A percentile compares a stretch with the other conserved stretches of the same genome.
Conservation (phyloP, 257 asterid species). For the Dorcoceras hygrometricum region DNA sequence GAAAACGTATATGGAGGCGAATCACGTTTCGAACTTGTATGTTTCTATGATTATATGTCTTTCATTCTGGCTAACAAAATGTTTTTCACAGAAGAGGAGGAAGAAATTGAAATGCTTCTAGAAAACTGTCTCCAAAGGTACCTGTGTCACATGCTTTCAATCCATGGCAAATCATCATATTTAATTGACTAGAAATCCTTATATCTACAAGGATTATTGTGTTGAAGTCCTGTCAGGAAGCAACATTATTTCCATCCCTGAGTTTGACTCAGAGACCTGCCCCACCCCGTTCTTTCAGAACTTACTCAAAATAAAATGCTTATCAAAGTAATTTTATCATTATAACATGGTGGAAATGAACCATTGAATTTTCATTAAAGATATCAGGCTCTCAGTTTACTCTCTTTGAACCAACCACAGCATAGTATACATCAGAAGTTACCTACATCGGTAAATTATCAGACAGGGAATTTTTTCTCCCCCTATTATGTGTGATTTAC, state of each 20-base stretch:
- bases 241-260: not conserved
- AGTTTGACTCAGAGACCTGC: not conserved
- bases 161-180: slow-evolving; percentile 15
- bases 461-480: not conserved
- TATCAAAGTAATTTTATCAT: not conserved
- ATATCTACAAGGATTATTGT: slow-evolving; percentile 5
- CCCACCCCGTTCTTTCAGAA: not conserved
- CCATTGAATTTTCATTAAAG: not conserved
- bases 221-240: slow-evolving; percentile 20
- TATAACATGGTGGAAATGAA: slow-evolving; percentile 13
- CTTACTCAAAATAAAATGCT: not conserved
- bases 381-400: not conserved
- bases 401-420: not conserved
- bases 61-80: slow-evolving; percentile 23
- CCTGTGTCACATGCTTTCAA: slow-evolving; percentile 20
- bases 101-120: slow-evolving; percentile 97
- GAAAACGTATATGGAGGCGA: slow-evolving; percentile 15
- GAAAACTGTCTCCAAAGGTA: slow-evolving; percentile 97
- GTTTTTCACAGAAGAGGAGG: slow-evolving; percentile 83
- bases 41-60: slow-evolving; percentile 11
- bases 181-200: slow-evolving; percentile 9
- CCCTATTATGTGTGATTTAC: not conserved
- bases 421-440: not conserved
- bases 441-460: not conserved
- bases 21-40: slow-evolving; percentile 20